Conservation (phyloP, 106 monocot genomes). For the Allium sativum region DNA sequence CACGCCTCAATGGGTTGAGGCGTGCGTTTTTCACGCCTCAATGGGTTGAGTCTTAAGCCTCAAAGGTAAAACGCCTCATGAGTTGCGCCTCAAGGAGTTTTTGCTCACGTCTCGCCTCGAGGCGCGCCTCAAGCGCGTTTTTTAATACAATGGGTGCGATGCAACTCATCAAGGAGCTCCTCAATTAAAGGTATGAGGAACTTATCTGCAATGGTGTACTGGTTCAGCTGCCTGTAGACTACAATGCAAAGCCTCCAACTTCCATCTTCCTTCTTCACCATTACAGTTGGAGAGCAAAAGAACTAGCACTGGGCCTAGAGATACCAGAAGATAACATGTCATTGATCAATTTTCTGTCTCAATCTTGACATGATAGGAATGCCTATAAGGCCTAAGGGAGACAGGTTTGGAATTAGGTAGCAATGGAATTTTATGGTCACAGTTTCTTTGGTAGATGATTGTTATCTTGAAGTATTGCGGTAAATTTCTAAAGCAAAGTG, state of each 20-base stretch:
- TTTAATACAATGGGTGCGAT: background rate
- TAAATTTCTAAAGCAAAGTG: background rate
- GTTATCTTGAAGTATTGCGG: background rate
- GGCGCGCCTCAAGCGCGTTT: too few species aligned
- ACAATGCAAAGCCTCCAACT: too few species aligned
- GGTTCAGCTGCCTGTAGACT: background rate
- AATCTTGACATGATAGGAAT: background rate
- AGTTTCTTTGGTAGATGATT: background rate
- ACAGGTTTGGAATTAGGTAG: background rate
- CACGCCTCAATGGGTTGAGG: too few species aligned
- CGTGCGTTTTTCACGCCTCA: too few species aligned
- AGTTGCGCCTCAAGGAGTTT: too few species aligned
- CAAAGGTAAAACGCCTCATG: too few species aligned
- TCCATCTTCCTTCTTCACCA: too few species aligned
- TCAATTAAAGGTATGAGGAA: background rate
- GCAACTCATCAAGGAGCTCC: background rate
- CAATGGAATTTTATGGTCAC: background rate
- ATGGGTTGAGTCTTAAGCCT: too few species aligned
- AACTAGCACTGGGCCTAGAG: background rate
- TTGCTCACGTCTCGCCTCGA: too few species aligned
- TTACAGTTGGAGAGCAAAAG: background rate
- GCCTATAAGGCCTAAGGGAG: background rate
- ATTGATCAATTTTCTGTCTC: background rate
- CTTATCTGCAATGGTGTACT: background rate
- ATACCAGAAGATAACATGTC: background rate